Conservation (phyloP, 2,329 filamentous ascomycete genomes). For the Aspergillus brunneoviolaceus region DNA sequence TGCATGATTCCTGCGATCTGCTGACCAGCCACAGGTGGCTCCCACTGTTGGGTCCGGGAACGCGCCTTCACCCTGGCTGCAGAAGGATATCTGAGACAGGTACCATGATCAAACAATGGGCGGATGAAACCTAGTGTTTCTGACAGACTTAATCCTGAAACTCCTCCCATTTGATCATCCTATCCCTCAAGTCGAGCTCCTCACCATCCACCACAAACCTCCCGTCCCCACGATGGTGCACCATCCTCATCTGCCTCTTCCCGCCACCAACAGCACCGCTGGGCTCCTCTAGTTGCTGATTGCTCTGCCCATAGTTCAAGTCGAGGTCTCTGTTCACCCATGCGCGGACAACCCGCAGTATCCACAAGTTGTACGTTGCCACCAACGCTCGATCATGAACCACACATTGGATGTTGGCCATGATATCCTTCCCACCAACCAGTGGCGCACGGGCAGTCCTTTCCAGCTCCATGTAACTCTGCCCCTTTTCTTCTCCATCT, state of each 20-base stretch:
- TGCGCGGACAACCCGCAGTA: constrained; percentile 1
- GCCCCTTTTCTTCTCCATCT: not conserved
- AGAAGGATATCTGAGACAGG: constrained; percentile 1
- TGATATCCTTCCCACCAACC: constrained; percentile 2
- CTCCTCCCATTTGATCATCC: constrained; percentile 8
- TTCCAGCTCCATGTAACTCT: not conserved
- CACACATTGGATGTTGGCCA: constrained; percentile 6
- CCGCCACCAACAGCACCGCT: not conserved
- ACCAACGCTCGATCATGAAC: constrained; percentile 7
- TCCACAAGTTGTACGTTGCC: constrained; percentile 4
- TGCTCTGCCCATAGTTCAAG: constrained; percentile 3
- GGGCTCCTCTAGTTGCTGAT: not conserved
- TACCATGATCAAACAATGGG: not conserved
- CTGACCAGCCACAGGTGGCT: not conserved
- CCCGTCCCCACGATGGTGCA: constrained; percentile 6
- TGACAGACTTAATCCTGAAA: constrained; percentile 4
- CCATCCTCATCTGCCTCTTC: constrained; percentile 7
- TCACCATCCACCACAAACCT: constrained; percentile 5
- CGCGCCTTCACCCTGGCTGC: not conserved
- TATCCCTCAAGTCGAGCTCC: constrained; percentile 2
- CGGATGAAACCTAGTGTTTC: not conserved
- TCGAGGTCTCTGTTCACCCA: constrained; percentile 6
- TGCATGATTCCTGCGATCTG: not conserved
- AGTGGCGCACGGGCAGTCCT: not conserved
- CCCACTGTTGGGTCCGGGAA: not conserved